Base-by-base conservation (phyloP, 306 rosid genomes). In the Senna tora region DNA sequence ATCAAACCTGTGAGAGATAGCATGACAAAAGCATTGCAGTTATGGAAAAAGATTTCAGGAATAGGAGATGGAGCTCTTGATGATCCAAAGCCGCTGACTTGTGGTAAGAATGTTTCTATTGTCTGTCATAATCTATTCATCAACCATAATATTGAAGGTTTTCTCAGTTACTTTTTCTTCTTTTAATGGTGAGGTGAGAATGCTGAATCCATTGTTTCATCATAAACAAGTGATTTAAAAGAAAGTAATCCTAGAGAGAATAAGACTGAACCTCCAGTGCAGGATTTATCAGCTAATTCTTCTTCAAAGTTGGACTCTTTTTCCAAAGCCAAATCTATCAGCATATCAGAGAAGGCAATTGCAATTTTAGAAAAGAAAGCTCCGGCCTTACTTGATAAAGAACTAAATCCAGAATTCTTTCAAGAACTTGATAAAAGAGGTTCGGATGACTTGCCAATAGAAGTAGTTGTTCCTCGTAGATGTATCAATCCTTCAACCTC, bases 1-100 rank as follows among this genome's bases (percentile, higher is more conserved):
- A 95, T 95, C 75, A 95, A 85, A 77, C 97, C 97, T 16, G 99
- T 85, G 70, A 86, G 99, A 77, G 97, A 95, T 53, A 89, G 99
- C 75, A 91, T 95, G 80, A 80, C 90, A 45, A 97, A 95, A 77
- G 96, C 99, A 47, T 79, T 95, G 82, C 97, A 91, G 67, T 67
- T 89, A 60, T 95, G 99, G 99, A 91, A 88, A 80, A 88, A 81
- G 63, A 74, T 95, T 67, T 71, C 85, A 7, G 99, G 96, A 34
- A 88, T 84, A 84, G 86, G 83, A 79, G 89, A 89, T 70, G 97
- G 73, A 69, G 82, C 81, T 79, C 80, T 77, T 45, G 88, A 85
- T 68, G 83, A 75, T 65, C 80, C 88, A 68, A 95, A 81, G 72
- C 57, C 67, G 55, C 70, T 56, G n/a, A 72, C 90, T 58, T 49